These are phyloP conservation scores for Klebsormidium nitens DNA, from an alignment of 139 green algal genomes.

Conservation along the genomic window DNA sequence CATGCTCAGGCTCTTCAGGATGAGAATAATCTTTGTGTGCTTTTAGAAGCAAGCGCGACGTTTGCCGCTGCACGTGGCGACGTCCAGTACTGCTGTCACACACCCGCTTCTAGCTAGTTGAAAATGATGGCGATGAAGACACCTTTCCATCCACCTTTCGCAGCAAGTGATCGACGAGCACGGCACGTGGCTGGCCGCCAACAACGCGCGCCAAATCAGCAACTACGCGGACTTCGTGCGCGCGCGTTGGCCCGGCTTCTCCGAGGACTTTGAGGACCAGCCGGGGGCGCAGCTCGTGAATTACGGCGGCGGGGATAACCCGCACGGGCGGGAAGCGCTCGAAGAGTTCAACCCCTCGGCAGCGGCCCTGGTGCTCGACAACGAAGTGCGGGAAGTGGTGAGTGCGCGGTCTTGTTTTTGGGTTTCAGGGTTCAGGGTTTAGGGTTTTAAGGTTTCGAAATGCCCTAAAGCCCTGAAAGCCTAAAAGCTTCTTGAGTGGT, in stretches of 20 bases:
- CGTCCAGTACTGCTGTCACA: no score
- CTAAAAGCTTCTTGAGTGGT: no score
- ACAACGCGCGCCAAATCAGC: conserved; percentile 60
- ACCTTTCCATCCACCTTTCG: not conserved
- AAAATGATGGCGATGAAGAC: no score
- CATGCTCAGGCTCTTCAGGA: no score
- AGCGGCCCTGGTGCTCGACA: conserved; percentile 62
- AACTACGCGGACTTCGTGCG: conserved; percentile 56
- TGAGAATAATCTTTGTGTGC: no score
- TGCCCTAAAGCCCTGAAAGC: no score
- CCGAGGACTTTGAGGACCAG: not conserved
- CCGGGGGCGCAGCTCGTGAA: not conserved
- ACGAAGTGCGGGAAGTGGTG: conserved; percentile 68
- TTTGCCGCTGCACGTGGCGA: no score
- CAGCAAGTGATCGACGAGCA: conserved; percentile 55
- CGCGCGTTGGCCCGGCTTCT: conserved; percentile 17
- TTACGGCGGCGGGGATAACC: not conserved
- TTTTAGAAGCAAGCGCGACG: no score
- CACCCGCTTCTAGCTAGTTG: no score
- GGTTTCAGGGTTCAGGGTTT: no score
- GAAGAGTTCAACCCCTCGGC: conserved; percentile 29
- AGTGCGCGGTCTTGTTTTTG: conserved; percentile 15
- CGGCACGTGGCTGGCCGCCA: conserved; percentile 63
- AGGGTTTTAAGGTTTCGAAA: no score
- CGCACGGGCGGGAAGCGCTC: not conserved